Evolutionary conservation across 1,284 basidiomycete species (phyloP).

Genomic region (Ustilago crameri): DNA sequence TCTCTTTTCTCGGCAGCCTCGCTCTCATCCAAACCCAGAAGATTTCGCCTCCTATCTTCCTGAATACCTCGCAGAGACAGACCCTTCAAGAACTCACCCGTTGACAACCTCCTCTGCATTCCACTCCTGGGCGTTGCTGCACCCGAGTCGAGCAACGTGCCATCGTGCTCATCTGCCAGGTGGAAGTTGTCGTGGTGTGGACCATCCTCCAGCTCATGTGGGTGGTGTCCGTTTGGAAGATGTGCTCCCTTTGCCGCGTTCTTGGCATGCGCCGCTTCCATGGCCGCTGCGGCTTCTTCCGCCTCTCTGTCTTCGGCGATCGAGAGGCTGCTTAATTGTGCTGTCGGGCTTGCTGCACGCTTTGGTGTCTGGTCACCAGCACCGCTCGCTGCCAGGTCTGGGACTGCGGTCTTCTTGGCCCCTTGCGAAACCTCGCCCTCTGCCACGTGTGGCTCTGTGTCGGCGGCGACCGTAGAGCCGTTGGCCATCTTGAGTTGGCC

Average conservation of each 20-base stretch:
- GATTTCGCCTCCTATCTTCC: conserved; percentile 46
- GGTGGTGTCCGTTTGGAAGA: conserved; percentile 31
- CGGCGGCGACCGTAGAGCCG: conserved; percentile 3
- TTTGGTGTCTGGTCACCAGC: conserved; percentile 34
- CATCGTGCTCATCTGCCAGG: conserved; percentile 47
- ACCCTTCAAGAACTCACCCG: conserved; percentile 54
- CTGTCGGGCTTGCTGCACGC: conserved; percentile 25
- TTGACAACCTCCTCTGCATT: conserved; percentile 51
- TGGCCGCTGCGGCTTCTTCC: conserved; percentile 33
- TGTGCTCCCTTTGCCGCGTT: conserved; percentile 19
- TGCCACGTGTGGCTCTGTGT: conserved; percentile 9
- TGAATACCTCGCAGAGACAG: conserved; percentile 51
- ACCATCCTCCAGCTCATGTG: conserved; percentile 43
- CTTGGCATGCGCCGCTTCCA: conserved; percentile 34
- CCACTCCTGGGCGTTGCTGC: conserved; percentile 30
- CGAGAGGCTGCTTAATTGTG: conserved; percentile 21
- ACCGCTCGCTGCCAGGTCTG: neutral
- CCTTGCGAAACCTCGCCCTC: conserved; percentile 13
- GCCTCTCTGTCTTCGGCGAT: conserved; percentile 34
- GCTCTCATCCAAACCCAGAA: conserved; percentile 44
- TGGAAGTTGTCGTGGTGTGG: conserved; percentile 46
- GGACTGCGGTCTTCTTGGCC: conserved; percentile 17
- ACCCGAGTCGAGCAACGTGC: conserved; percentile 25
- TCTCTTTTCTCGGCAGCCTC: neutral
- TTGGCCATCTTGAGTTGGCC: conserved; percentile 44